Conservation (phyloP, 73 alveolate genomes). For the Tetrahymena borealis region DNA sequence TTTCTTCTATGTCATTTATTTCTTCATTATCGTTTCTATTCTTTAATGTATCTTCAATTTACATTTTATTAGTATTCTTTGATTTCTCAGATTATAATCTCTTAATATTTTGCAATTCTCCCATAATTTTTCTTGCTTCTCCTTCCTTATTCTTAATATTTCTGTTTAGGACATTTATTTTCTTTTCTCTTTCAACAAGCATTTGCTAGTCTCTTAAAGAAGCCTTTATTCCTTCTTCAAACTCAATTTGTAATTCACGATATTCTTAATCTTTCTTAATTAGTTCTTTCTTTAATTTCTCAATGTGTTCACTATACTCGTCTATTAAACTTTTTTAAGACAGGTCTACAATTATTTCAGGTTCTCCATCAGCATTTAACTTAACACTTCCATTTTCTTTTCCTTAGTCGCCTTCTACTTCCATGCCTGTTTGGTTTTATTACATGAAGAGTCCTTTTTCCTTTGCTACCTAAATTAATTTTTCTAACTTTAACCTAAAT, state of each 20-base stretch:
- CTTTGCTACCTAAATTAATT: background rate
- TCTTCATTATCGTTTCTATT: constrained; percentile 3
- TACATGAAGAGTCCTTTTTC: background rate
- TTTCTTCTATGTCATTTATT: background rate
- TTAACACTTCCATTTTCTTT: background rate
- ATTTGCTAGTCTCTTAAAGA: constrained; percentile 23
- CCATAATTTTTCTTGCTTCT: background rate
- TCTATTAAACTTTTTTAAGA: constrained; percentile 10
- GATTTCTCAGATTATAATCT: background rate
- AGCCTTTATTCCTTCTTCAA: constrained; percentile 20
- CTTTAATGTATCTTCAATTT: background rate
- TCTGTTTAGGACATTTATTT: constrained; percentile 46
- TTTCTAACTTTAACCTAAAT: constrained; percentile 1
- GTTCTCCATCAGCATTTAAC: background rate
- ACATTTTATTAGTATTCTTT: background rate
- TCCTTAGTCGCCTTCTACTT: constrained; percentile 2
- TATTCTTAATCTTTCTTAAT: constrained; percentile 8
- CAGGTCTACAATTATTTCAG: background rate
- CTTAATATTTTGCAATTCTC: background rate
- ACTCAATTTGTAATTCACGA: constrained; percentile 28
- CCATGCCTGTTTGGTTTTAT: background rate
- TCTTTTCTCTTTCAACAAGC: constrained; percentile 36
- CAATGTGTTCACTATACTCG: constrained; percentile 36
- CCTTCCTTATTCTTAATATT: background rate
- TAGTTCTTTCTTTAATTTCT: constrained; percentile 37